Evolutionary conservation across 1,139 yeast genomes (phyloP).

Genomic region (Debaryomyces nepalensis): DNA sequence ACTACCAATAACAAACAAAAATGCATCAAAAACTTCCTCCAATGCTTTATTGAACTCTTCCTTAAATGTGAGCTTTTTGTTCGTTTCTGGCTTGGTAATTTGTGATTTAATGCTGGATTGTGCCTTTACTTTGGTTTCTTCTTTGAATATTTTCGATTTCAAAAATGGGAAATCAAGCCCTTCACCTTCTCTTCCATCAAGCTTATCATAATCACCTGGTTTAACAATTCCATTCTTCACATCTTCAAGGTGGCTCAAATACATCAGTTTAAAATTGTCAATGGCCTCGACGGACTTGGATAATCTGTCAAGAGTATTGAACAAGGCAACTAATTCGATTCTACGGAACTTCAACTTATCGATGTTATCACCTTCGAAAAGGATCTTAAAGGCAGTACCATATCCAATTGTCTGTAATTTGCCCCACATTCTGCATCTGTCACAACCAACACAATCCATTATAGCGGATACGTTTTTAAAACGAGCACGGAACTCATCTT

Average conservation of each 20-base stretch:
- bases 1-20: constrained; percentile 66
- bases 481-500: constrained; percentile 82
- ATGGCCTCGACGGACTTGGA: constrained; percentile 83
- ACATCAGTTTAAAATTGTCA: constrained; percentile 66
- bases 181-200: constrained; percentile 24
- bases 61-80: constrained; percentile 23
- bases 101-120: constrained; percentile 18
- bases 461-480: constrained; percentile 89
- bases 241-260: constrained; percentile 47
- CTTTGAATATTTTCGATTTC: constrained; percentile 13
- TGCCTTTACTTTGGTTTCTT: constrained; percentile 5
- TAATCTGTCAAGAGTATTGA: constrained; percentile 90
- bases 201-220: constrained; percentile 48
- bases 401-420: constrained; percentile 96
- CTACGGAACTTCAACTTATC: constrained; percentile 62
- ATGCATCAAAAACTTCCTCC: constrained; percentile 62
- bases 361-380: constrained; percentile 68
- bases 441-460: constrained; percentile 99
- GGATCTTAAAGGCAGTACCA: constrained; percentile 90
- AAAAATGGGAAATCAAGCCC: constrained; percentile 51
- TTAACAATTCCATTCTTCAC: constrained; percentile 45
- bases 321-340: constrained; percentile 84
- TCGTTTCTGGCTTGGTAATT: neutral
- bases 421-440: constrained; percentile 97
- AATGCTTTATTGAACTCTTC: constrained; percentile 59